Evolutionary conservation across 202 grass and related monocot genomes (phyloP), one percentile per base, ranked within the genome.

Genomic region (Tripidium arundinaceum): DNA sequence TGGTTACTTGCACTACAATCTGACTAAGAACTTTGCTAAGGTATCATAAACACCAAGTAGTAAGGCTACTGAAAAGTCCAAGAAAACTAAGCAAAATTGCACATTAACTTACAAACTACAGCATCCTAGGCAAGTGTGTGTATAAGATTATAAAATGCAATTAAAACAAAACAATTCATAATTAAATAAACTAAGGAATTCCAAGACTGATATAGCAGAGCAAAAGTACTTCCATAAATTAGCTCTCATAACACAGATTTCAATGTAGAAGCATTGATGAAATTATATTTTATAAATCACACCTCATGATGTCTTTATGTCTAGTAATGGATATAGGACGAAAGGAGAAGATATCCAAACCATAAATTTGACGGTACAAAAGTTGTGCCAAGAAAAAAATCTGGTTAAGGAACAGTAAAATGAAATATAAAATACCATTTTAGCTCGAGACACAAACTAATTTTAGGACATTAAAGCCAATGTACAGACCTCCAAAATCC

Each of bases 191-290:
- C 13, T 39, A 5, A 15, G 9, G 57, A 5, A 42, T 21, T 10
- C 16, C 33, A 83, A 31, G 46, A 64, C 0, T 58, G 61, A 75
- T 29, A 75, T 65, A n/a, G 57, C 40, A 81, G 7, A 45, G 8
- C 1, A 78, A 15, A 36, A 64, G 3, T 29, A 29, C 7, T 71
- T 77, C 57, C 72, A 86, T 31, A 81, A 60, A 86, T 15, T 47
- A 52, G 21, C 10, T 76, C 16, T 52, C 11, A 34, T 52, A 41
- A 40, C 14, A 40, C 18, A 55, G 15, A 28, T 42, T 39, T 54
- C 31, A 4, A 69, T 31, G 15, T 21, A 39, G 10, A 33, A 70
- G 49, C 40, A 54, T 3, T 10, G 11, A 55, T 57, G 24, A 10
- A 62, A 65, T 3, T 54, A 57, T 74, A 26, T 18, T 82, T 40